Evolutionary conservation across 345 rosid genomes (phyloP).

Genomic region (Pelargonium nanum): DNA sequence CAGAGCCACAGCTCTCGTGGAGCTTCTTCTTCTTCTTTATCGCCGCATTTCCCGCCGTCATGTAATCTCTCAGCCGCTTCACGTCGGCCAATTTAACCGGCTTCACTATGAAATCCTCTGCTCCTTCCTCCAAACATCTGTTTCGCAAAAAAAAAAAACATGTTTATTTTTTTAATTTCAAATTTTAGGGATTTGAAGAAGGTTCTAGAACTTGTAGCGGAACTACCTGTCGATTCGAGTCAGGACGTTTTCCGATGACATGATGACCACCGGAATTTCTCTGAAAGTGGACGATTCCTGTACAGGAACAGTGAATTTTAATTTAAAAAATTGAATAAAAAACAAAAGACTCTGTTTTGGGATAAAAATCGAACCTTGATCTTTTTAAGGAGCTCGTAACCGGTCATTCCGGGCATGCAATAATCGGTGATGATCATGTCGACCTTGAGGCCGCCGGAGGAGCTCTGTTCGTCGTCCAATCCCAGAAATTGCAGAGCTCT

Average conservation of each 20-base stretch:
- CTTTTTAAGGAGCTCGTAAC: constrained; percentile 10
- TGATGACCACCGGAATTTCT: constrained; percentile 73
- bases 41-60: constrained; percentile 23
- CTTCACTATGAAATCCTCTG: constrained; percentile 64
- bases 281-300: constrained; percentile 70
- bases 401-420: constrained; percentile 13
- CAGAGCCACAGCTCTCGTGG: constrained; percentile 20
- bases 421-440: constrained; percentile 12
- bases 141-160: neutral
- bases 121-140: constrained; percentile 84
- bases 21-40: constrained; percentile 36
- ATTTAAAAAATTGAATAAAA: too few species aligned
- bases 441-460: constrained; percentile 12
- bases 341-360: neutral
- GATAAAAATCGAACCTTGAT: constrained; percentile 2
- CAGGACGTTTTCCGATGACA: constrained; percentile 75
- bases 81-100: constrained; percentile 70
- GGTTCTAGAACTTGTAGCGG: neutral
- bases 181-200: neutral
- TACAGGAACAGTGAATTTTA: too few species aligned
- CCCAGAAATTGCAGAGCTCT: constrained; percentile 29
- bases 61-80: constrained; percentile 40
- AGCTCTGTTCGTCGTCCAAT: constrained; percentile 22
- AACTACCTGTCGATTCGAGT: constrained; percentile 64
- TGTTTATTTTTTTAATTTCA: neutral